Base-by-base conservation (phyloP, 148 eudicot species). In the Cornus florida region DNA sequence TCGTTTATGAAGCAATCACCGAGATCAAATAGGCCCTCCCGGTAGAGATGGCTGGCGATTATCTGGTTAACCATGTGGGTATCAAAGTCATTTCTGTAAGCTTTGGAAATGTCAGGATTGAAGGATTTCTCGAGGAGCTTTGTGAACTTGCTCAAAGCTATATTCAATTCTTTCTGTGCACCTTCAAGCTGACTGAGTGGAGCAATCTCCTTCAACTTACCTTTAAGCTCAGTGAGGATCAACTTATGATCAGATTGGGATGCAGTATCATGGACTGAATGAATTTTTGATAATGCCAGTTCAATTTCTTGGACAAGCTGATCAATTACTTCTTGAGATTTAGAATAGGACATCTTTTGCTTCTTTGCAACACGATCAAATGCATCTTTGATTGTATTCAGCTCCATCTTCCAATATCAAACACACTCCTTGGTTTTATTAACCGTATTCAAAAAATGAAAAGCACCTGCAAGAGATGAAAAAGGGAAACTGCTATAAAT, bases 331-430 rank as follows among this genome's bases (percentile, higher is more conserved):
- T 94, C 98, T 43, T 85, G 88, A 64, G 86, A 84, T 79, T 89
- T 92, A 10, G 90, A 86, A 72, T 89, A 83, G 53, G 88, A 86
- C 13, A 92, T 75, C 81, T 87, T 92, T 82, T 94, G 98, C 86
- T 92, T 94, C 88, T 92, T 94, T 7, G 89, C 87, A 16, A 91
- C 93, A 72, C 91, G 95, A 76, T 91, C 98, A 82, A 91, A 92
- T 72, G 93, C 93, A 74, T 91, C 94, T 80, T 90, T 91, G 82
- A 90, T 90, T 79, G 86, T 77, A 83, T 87, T 91, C 78, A 92
- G 83, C 86, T 94, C 98, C 97, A 94, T 94, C 66, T 67, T 73
- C 31, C 46, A 22, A 59, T 75, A 22, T 60, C 22, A 14, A 75
- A 69, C 4, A 43, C 69, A 60, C 69, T 75, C 50, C 6, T 59